Evolutionary conservation across 1,139 yeast species (phyloP).

Genomic region (Diutina siamensis): DNA sequence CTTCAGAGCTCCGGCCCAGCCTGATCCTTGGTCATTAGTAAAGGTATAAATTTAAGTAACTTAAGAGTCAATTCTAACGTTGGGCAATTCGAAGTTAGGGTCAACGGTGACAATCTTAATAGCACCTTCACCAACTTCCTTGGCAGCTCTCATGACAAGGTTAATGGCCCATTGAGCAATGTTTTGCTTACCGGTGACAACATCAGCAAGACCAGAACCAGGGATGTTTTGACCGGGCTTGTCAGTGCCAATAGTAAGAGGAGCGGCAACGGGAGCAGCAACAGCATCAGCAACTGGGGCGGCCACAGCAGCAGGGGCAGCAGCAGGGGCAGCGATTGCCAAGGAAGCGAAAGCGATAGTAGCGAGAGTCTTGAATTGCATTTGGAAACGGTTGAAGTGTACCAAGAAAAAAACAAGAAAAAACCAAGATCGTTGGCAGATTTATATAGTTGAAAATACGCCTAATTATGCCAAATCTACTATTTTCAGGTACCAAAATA

Average conservation of each 20-base stretch:
- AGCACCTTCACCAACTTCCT: not conserved
- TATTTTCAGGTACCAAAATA: not conserved
- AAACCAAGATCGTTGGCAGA: not conserved
- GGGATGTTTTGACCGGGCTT: not conserved
- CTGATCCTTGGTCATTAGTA: not conserved
- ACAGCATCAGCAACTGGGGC: constrained; percentile 3
- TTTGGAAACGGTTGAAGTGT: not conserved
- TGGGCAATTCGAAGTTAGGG: constrained; percentile 1
- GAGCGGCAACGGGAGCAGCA: not conserved
- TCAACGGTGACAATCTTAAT: constrained; percentile 5
- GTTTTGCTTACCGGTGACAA: not conserved
- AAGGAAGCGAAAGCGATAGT: not conserved
- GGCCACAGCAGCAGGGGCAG: not conserved
- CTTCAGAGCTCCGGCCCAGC: constrained; percentile 2
- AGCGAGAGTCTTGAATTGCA: constrained; percentile 2
- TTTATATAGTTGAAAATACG: not conserved
- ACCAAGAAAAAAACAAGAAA: not conserved
- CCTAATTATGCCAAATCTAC: not conserved
- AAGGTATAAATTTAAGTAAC: not conserved
- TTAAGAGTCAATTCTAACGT: not conserved
- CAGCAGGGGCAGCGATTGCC: not conserved
- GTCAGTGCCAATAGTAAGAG: not conserved
- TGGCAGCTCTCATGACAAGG: not conserved
- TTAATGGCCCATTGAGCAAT: not conserved
- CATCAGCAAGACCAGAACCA: not conserved